A percentile compares a stretch with the other conserved stretches of the same genome.
phyloP scores from a whole-genome alignment of 2,329 filamentous ascomycete genomes.

The Arthroderma sp. region DNA sequence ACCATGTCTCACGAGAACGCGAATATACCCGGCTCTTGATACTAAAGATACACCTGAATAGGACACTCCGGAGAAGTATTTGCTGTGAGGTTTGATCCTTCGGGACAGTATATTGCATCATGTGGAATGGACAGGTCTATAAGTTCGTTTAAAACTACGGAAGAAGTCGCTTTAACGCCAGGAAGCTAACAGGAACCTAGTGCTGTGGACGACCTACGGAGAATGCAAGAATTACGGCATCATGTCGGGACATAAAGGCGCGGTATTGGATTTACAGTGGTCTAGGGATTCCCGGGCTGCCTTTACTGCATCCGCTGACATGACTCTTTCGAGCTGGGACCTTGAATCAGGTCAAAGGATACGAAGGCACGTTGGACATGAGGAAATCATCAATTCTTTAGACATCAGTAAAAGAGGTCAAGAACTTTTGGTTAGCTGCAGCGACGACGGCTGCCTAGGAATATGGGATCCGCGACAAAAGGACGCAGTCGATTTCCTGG shows the following conservation, averaged over 20 bases:
- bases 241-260: slow-evolving; percentile 78
- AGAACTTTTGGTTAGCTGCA: slow-evolving; percentile 78
- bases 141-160: slow-evolving; percentile 39
- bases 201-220: slow-evolving; percentile 87
- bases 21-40: neutral
- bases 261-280: slow-evolving; percentile 88
- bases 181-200: slow-evolving; percentile 30
- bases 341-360: slow-evolving; percentile 83
- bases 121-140: slow-evolving; percentile 92
- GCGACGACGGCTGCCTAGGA: slow-evolving; percentile 85
- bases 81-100: slow-evolving; percentile 75
- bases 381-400: slow-evolving; percentile 87
- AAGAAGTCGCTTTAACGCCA: neutral
- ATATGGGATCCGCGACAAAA: slow-evolving; percentile 94
- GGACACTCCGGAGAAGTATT: slow-evolving; percentile 74
- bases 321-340: slow-evolving; percentile 89
- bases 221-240: slow-evolving; percentile 89
- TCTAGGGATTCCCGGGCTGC: slow-evolving; percentile 83
- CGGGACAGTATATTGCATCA: slow-evolving; percentile 78
- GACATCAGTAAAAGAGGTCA: slow-evolving; percentile 82
- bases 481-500: slow-evolving; percentile 71
- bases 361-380: slow-evolving; percentile 81
- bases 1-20: slow-evolving; percentile 11
- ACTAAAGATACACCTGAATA: slow-evolving; percentile 10
- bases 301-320: slow-evolving; percentile 88